Conservation (phyloP, 768 basidiomycete species). For the Cytidiella melzeri region DNA sequence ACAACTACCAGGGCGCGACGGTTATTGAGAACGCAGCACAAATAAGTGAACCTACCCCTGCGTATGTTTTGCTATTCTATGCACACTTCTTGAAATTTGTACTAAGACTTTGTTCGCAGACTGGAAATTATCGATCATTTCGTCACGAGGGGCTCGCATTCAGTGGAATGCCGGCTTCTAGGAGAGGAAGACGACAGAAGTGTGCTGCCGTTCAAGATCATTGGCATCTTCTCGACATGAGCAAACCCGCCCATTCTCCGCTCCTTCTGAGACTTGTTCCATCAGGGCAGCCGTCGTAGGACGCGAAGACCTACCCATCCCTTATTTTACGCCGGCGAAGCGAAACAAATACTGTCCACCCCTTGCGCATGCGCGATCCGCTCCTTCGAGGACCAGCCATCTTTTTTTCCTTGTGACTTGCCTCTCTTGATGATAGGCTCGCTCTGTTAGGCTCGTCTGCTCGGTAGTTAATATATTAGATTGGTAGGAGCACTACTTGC, state of each 20-base stretch:
- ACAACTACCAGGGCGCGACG: slow-evolving; percentile 77
- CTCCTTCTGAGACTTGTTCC: background rate
- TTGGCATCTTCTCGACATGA: slow-evolving; percentile 82
- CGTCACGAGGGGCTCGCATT: slow-evolving; percentile 88
- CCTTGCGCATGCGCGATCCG: background rate
- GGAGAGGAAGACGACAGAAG: slow-evolving; percentile 77
- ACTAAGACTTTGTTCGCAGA: slow-evolving; percentile 31
- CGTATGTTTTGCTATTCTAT: slow-evolving; percentile 41
- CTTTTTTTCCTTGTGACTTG: background rate
- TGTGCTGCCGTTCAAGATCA: slow-evolving; percentile 81
- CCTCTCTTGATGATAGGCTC: background rate
- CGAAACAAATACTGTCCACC: background rate
- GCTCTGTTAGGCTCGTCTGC: background rate
- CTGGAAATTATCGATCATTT: slow-evolving; percentile 80
- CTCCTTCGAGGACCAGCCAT: background rate
- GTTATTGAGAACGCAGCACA: slow-evolving; percentile 75
- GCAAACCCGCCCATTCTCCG: background rate
- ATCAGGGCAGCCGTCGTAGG: background rate
- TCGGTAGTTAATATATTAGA: background rate
- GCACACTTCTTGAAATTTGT: slow-evolving; percentile 1
- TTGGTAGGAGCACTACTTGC: too few species aligned
- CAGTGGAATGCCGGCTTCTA: slow-evolving; percentile 81
- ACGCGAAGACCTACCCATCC: background rate
- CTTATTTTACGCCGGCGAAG: background rate
- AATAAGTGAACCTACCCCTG: slow-evolving; percentile 51